Conservation (phyloP, 2,329 filamentous ascomycete genomes). For the Ophiostoma australiae region DNA sequence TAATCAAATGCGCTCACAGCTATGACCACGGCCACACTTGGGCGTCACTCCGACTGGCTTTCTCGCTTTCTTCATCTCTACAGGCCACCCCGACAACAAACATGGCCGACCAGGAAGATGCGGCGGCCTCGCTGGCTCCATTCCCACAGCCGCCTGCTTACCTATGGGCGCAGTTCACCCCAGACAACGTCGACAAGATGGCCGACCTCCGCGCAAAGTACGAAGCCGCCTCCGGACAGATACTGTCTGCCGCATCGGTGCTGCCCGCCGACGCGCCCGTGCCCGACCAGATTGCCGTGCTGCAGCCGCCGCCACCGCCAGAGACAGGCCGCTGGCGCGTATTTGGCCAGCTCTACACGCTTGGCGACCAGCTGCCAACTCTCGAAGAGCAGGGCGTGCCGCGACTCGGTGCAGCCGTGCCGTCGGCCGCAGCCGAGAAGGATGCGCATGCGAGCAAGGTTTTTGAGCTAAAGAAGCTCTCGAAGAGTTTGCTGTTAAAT, state of each 20-base stretch:
- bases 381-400: slow-evolving; percentile 67
- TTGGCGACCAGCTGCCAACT: slow-evolving; percentile 58
- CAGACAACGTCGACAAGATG: slow-evolving; percentile 61
- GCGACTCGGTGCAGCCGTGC: slow-evolving; percentile 54
- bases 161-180: slow-evolving; percentile 85
- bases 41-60: neutral
- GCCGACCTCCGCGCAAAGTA: slow-evolving; percentile 41
- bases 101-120: slow-evolving; percentile 55
- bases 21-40: neutral
- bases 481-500: slow-evolving; percentile 80
- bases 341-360: slow-evolving; percentile 65
- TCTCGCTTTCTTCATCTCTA: neutral
- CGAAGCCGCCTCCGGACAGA: slow-evolving; percentile 33
- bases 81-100: neutral
- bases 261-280: slow-evolving; percentile 42
- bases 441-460: slow-evolving; percentile 57
- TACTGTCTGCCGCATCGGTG: slow-evolving; percentile 32
- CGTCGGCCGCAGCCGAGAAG: slow-evolving; percentile 36
- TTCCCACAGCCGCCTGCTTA: slow-evolving; percentile 72
- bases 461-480: slow-evolving; percentile 67
- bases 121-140: slow-evolving; percentile 18
- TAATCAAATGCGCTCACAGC: neutral
- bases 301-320: slow-evolving; percentile 78
- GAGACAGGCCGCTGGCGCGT: slow-evolving; percentile 64
- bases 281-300: slow-evolving; percentile 65